Percentiles rank a stretch among this genome's conserved stretches.
Evolutionary conservation across 768 basidiomycete genomes (phyloP).

Genomic region (Russula abietina): DNA sequence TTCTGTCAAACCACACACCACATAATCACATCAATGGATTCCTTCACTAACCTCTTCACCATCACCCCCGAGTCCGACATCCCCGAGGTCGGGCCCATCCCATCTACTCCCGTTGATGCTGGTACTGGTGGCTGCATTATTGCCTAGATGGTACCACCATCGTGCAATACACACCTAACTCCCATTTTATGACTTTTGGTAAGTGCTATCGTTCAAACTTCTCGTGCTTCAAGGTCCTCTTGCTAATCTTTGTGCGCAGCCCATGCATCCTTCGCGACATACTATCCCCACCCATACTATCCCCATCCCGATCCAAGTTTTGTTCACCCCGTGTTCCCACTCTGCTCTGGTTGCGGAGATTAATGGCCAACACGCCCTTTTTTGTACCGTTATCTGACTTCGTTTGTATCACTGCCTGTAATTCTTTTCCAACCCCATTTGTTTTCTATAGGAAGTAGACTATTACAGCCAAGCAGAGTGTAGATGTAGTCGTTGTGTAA

Average conservation of each 20-base stretch:
- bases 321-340: not conserved
- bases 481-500: not conserved
- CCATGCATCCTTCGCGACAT: not conserved
- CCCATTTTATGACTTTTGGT: not conserved
- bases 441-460: not conserved
- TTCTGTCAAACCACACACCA: too few species aligned
- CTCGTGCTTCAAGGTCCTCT: not conserved
- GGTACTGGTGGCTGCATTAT: not conserved
- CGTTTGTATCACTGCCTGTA: not conserved
- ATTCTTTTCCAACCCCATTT: not conserved
- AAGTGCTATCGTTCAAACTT: not conserved
- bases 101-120: slow-evolving; percentile 1
- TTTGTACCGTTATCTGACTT: not conserved
- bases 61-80: not conserved
- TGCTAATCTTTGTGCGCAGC: not conserved
- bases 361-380: slow-evolving; percentile 4
- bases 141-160: not conserved
- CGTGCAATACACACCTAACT: not conserved
- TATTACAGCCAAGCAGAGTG: not conserved
- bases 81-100: not conserved
- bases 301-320: not conserved
- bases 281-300: too few species aligned
- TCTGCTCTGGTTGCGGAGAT: not conserved
- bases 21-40: slow-evolving; percentile 1
- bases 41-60: not conserved